These are phyloP conservation scores for Oenanthe sinensis DNA, from an alignment of 129 eudicot genomes.

Conservation along the genomic window DNA sequence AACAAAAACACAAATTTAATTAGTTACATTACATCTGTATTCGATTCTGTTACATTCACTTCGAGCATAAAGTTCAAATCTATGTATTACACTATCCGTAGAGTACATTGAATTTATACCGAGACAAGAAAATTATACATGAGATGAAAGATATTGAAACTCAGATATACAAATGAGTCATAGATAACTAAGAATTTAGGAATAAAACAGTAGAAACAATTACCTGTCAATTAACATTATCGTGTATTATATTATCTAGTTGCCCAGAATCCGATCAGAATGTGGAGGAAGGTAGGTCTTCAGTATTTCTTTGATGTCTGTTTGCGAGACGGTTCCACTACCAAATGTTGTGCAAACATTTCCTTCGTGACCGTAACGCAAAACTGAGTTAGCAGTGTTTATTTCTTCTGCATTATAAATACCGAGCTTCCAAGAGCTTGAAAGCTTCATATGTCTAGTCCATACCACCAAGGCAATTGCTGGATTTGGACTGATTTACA, in stretches of 20 bases:
- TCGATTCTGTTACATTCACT: not conserved
- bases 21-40: not conserved
- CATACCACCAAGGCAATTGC: constrained; percentile 17
- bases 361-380: not conserved
- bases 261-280: constrained; percentile 12
- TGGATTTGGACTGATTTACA: constrained; percentile 7
- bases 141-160: not conserved
- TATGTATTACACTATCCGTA: too few relatives aligned
- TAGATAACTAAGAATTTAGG: not conserved
- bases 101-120: too few relatives aligned
- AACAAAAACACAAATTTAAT: too few relatives aligned
- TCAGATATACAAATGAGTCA: not conserved
- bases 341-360: constrained; percentile 8
- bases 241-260: not conserved
- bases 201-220: not conserved
- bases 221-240: not conserved
- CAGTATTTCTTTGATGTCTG: not conserved
- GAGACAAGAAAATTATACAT: not conserved
- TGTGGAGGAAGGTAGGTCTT: constrained; percentile 9
- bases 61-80: not conserved
- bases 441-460: constrained; percentile 11
- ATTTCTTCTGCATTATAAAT: not conserved
- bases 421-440: constrained; percentile 11
- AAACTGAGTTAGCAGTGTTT: not conserved
- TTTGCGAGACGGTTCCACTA: not conserved